Conservation (phyloP, 1,139 yeast species). For the Yamadazyma jaroonii region DNA sequence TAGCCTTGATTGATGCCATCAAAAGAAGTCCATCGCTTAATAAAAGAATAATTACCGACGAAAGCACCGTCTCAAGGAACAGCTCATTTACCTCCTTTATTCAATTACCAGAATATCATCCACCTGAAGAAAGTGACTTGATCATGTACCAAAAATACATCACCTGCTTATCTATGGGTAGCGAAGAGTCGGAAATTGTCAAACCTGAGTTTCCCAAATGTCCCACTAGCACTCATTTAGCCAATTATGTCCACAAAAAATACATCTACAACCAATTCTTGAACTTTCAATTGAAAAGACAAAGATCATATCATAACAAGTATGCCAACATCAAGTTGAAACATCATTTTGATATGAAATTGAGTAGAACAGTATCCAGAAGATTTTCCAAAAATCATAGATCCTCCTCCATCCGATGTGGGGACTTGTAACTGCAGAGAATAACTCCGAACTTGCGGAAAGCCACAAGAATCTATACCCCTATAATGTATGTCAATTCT, state of each 20-base stretch:
- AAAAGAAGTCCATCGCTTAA: too few species aligned
- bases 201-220: conserved; percentile 19
- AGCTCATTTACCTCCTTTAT: not conserved
- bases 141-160: not conserved
- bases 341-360: conserved; percentile 1
- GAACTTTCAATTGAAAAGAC: not conserved
- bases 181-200: not conserved
- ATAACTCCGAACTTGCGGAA: too few species aligned
- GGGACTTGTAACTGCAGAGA: too few species aligned
- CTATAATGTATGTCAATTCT: too few species aligned
- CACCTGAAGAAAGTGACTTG: conserved; percentile 1
- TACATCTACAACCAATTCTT: conserved; percentile 15
- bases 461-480: too few species aligned
- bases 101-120: conserved; percentile 5
- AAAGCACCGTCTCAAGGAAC: not conserved
- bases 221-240: conserved; percentile 23
- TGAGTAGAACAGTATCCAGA: conserved; percentile 5
- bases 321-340: conserved; percentile 2
- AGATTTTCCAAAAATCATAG: not conserved
- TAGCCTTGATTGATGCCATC: too few species aligned
- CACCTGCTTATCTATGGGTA: not conserved
- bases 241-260: conserved; percentile 19
- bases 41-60: too few species aligned
- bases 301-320: not conserved
- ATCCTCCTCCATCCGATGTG: too few species aligned